Conservation (phyloP, 441 rosid genomes). For the Capsella rubella region DNA sequence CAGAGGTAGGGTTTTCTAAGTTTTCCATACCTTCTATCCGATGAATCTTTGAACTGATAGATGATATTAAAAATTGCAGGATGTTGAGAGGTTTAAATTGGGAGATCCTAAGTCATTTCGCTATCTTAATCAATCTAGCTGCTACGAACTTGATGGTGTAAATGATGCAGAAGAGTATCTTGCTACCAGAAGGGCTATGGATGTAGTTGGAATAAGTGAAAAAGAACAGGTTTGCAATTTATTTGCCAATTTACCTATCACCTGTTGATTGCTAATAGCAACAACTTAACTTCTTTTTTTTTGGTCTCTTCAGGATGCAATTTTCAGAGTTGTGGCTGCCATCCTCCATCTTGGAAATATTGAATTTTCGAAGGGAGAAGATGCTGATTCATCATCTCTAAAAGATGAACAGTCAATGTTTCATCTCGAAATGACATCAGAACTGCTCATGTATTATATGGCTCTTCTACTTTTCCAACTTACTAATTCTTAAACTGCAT, state of each 20-base stretch:
- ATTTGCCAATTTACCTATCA: slow-evolving; percentile 22
- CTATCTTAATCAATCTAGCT: slow-evolving; percentile 92
- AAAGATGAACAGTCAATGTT: slow-evolving; percentile 68
- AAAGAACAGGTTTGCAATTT: slow-evolving; percentile 70
- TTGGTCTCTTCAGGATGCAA: slow-evolving; percentile 66
- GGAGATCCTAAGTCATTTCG: slow-evolving; percentile 87
- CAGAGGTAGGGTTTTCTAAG: slow-evolving; percentile 56
- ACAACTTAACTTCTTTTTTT: slow-evolving; percentile 34
- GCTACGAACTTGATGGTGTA: slow-evolving; percentile 77
- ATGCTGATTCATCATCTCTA: slow-evolving; percentile 71
- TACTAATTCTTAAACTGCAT: slow-evolving; percentile 23
- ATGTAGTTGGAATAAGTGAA: slow-evolving; percentile 79
- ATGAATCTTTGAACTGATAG: slow-evolving; percentile 37
- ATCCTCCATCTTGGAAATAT: slow-evolving; percentile 96
- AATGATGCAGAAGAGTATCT: slow-evolving; percentile 79
- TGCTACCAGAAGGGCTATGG: slow-evolving; percentile 90
- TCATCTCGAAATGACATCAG: slow-evolving; percentile 84
- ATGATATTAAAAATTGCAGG: slow-evolving; percentile 55
- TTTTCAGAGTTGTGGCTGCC: slow-evolving; percentile 87
- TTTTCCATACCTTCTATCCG: slow-evolving; percentile 11
- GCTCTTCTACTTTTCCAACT: slow-evolving; percentile 37
- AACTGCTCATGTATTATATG: slow-evolving; percentile 70
- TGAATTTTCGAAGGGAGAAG: slow-evolving; percentile 73
- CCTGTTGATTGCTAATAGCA: slow-evolving; percentile 22
- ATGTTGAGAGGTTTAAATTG: slow-evolving; percentile 78